These are phyloP conservation scores for Pythium biforme DNA, from an alignment of 352 stramenopile genomes.

Conservation along the genomic window DNA sequence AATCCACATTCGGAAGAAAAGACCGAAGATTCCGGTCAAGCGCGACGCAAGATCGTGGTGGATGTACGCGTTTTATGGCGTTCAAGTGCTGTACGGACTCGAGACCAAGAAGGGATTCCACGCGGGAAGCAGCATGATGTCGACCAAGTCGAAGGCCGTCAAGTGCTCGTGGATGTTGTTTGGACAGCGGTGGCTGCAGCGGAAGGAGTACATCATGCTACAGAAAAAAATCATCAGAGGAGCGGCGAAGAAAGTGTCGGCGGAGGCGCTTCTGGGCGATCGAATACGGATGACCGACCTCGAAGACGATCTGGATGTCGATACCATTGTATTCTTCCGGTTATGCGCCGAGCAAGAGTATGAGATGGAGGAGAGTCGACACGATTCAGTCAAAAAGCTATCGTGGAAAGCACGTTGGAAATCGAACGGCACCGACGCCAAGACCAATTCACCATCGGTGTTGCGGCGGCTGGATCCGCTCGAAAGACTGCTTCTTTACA, in stretches of 20 bases:
- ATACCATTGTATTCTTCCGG: conserved; percentile 82
- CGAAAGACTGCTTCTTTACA: conserved; percentile 59
- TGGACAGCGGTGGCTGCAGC: conserved; percentile 45
- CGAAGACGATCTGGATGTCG: conserved; percentile 70
- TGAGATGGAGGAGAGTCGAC: conserved; percentile 59
- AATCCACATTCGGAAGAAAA: conserved; percentile 69
- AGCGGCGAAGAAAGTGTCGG: conserved; percentile 49
- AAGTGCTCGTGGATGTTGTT: conserved; percentile 62
- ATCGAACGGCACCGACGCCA: conserved; percentile 20
- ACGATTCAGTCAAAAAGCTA: conserved; percentile 69
- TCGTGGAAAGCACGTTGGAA: conserved; percentile 71
- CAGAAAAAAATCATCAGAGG: conserved; percentile 69
- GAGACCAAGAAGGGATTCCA: conserved; percentile 22
- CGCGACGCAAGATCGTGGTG: conserved; percentile 65
- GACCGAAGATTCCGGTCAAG: conserved; percentile 47
- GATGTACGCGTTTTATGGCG: conserved; percentile 72
- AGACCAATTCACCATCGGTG: conserved; percentile 18
- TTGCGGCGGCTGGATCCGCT: conserved; percentile 32
- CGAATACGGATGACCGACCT: conserved; percentile 52
- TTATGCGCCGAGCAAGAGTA: conserved; percentile 62
- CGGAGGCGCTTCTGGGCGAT: conserved; percentile 49
- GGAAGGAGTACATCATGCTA: conserved; percentile 75
- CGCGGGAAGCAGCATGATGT: conserved; percentile 9
- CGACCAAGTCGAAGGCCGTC: conserved; percentile 27
- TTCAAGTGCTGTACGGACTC: conserved; percentile 57